Evolutionary conservation across 371 early-diverging fungal species (phyloP).

Genomic region (Circinella minor): DNA sequence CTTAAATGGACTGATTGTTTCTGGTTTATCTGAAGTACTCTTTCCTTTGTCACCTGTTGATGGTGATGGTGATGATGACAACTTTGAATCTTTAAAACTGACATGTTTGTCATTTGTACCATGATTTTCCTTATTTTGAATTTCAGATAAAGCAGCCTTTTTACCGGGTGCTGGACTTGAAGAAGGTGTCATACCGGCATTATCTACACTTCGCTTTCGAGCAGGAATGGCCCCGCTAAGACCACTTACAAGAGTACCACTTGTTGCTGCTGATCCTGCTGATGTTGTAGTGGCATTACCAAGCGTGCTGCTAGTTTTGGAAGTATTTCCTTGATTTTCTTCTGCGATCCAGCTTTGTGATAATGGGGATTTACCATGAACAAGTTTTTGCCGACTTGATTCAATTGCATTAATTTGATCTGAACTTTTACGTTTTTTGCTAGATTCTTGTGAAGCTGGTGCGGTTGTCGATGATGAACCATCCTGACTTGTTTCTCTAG

Average conservation of each 20-base stretch:
- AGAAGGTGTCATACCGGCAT: not conserved
- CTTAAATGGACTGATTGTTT: conserved; percentile 12
- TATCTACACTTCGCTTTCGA: conserved; percentile 1
- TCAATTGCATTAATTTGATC: not conserved
- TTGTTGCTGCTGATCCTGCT: not conserved
- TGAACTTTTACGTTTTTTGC: conserved; percentile 2
- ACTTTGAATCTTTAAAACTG: not conserved
- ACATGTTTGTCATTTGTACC: not conserved
- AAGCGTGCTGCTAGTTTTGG: not conserved
- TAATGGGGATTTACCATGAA: conserved; percentile 13
- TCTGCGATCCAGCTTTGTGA: conserved; percentile 15
- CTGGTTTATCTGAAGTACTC: not conserved
- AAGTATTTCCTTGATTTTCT: not conserved
- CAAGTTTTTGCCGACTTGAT: conserved; percentile 3
- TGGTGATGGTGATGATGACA: not conserved
- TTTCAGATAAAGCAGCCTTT: conserved; percentile 1
- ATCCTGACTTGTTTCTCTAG: too few species aligned
- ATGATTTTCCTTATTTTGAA: conserved; percentile 8
- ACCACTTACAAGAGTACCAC: not conserved
- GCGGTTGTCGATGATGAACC: not conserved
- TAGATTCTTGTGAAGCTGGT: not conserved
- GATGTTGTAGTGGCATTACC: too few species aligned
- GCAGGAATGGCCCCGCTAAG: conserved; percentile 1
- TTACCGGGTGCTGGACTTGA: not conserved
- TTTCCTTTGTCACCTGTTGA: not conserved